Percentiles rank a stretch among this genome's conserved stretches.
These are phyloP conservation scores for Sonneratia caseolaris DNA, from an alignment of 345 rosid species.

Conservation along the genomic window DNA sequence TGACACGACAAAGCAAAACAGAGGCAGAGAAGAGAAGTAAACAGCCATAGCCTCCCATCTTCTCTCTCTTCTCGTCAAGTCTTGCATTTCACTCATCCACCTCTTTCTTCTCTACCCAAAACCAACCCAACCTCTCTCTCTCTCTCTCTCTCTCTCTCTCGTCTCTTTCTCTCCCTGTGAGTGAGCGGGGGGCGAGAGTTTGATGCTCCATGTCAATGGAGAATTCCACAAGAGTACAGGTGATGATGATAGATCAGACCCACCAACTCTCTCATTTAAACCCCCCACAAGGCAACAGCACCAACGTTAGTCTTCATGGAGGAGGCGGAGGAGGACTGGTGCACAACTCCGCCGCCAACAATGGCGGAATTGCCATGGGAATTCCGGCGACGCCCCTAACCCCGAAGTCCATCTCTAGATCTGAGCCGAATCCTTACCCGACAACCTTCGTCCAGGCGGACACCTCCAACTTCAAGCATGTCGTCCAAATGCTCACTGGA, in stretches of 20 bases:
- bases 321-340: not conserved
- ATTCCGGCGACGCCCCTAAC: constrained; percentile 29
- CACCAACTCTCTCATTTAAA: constrained; percentile 26
- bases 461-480: constrained; percentile 79
- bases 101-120: constrained; percentile 8
- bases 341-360: constrained; percentile 11
- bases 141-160: constrained; percentile 7
- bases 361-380: constrained; percentile 26
- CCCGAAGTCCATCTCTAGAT: constrained; percentile 64
- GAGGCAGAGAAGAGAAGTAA: not conserved
- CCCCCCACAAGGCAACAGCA: constrained; percentile 39
- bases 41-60: not conserved
- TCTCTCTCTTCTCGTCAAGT: constrained; percentile 1
- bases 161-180: not conserved
- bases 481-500: constrained; percentile 93
- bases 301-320: not conserved
- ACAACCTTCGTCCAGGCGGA: constrained; percentile 95
- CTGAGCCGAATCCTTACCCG: constrained; percentile 88
- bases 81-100: constrained; percentile 35
- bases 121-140: not conserved
- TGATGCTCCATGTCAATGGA: constrained; percentile 37
- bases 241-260: constrained; percentile 27
- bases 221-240: constrained; percentile 33
- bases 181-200: not conserved
- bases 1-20: not conserved